Evolutionary conservation across 2,329 filamentous ascomycete species (phyloP).

Genomic region (Xylaria sp.): DNA sequence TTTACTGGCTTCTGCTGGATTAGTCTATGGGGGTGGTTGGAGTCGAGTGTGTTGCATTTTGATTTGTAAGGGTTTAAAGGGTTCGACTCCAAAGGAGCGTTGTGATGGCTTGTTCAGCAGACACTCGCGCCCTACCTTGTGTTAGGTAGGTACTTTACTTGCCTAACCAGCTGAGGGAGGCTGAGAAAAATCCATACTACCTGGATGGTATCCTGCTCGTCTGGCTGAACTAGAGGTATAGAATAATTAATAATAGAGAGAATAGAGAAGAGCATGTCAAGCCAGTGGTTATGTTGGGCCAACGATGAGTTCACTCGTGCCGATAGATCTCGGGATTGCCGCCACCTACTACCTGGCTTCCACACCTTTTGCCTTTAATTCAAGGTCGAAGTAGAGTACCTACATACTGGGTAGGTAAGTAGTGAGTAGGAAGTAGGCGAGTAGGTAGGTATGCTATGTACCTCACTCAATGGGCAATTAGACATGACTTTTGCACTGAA

Average conservation of each 20-base stretch:
- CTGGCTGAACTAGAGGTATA: no score
- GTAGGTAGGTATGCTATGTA: no score
- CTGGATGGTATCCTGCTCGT: background rate
- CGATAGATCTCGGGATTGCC: constrained; percentile 8
- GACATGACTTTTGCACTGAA: constrained; percentile 15
- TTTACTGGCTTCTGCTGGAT: background rate
- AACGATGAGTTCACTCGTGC: background rate
- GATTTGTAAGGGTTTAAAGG: constrained; percentile 27
- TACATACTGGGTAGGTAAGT: background rate
- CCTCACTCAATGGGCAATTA: constrained; percentile 5
- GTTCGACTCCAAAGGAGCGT: background rate
- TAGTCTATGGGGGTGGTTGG: constrained; percentile 23
- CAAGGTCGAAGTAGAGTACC: no score
- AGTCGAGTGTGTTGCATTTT: constrained; percentile 18
- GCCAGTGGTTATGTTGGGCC: background rate
- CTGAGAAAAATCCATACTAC: background rate
- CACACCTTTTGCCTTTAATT: no score
- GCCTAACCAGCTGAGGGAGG: no score
- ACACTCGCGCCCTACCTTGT: background rate
- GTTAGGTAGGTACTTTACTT: no score
- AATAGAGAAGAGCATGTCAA: background rate
- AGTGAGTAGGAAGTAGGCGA: no score
- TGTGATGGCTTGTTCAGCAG: constrained; percentile 1
- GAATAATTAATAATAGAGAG: background rate
- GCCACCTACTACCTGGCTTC: constrained; percentile 5